Evolutionary conservation across 768 basidiomycete species (phyloP).

Genomic region (Daedaleopsis nitida): DNA sequence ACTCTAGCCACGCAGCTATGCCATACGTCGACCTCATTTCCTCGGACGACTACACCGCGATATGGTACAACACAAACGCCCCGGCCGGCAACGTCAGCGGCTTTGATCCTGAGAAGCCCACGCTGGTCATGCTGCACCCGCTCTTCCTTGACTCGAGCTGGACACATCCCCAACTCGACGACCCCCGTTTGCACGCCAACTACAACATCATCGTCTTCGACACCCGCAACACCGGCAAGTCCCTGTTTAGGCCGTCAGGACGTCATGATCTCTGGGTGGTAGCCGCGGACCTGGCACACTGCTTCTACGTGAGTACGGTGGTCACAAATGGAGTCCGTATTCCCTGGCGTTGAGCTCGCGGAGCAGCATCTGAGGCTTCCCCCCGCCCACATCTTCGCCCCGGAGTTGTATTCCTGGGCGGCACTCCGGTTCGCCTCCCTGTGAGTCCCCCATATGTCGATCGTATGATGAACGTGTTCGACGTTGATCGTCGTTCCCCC

Average conservation of each 20-base stretch:
- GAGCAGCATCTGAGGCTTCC: conserved; percentile 61
- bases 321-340: neutral
- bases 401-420: conserved; percentile 60
- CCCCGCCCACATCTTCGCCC: conserved; percentile 69
- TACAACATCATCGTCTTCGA: conserved; percentile 82
- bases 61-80: conserved; percentile 74
- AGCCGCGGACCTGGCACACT: conserved; percentile 74
- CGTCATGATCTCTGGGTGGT: conserved; percentile 77
- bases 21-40: conserved; percentile 69
- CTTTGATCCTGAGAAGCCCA: conserved; percentile 66
- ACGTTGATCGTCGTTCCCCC: neutral
- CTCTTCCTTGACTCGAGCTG: conserved; percentile 69
- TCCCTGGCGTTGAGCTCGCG: conserved; percentile 1
- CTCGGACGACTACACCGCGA: conserved; percentile 64
- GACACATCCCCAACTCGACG: conserved; percentile 66
- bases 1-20: conserved; percentile 42
- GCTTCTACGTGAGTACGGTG: conserved; percentile 52
- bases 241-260: conserved; percentile 51
- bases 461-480: neutral
- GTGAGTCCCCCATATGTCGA: conserved; percentile 52
- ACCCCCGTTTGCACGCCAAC: conserved; percentile 55
- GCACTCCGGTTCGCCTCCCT: conserved; percentile 66
- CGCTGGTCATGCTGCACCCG: conserved; percentile 69
- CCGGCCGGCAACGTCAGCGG: conserved; percentile 58
- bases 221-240: conserved; percentile 63